phyloP scores from a whole-genome alignment of 805 yeast genomes.

The Lachancea sp. region DNA sequence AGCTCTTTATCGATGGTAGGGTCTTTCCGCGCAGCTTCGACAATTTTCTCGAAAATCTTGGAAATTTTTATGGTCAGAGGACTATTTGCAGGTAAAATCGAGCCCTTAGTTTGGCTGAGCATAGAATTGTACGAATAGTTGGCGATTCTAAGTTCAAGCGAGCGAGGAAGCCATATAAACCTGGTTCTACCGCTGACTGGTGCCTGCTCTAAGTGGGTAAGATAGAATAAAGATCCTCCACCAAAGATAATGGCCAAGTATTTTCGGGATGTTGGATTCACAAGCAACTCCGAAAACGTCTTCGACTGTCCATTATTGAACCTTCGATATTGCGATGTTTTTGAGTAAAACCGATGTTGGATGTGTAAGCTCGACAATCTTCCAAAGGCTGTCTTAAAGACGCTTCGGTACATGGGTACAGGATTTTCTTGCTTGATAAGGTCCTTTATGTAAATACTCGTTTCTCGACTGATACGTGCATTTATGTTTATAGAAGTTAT shows the following conservation, averaged over 20 bases:
- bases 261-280: slow-evolving; percentile 30
- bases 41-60: slow-evolving; percentile 57
- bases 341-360: neutral
- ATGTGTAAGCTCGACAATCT: neutral
- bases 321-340: slow-evolving; percentile 14
- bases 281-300: slow-evolving; percentile 12
- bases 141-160: slow-evolving; percentile 59
- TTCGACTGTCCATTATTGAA: slow-evolving; percentile 17
- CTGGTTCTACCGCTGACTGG: slow-evolving; percentile 73
- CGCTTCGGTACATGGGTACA: neutral
- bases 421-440: neutral
- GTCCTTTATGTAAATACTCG: too few species aligned
- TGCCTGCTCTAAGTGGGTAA: slow-evolving; percentile 63
- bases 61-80: slow-evolving; percentile 53
- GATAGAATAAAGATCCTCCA: slow-evolving; percentile 35
- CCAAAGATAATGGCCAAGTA: slow-evolving; percentile 33
- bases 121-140: slow-evolving; percentile 57
- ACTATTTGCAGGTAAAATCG: slow-evolving; percentile 55
- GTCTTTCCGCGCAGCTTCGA: slow-evolving; percentile 48
- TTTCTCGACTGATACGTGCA: too few species aligned
- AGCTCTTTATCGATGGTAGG: slow-evolving; percentile 31
- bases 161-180: slow-evolving; percentile 63
- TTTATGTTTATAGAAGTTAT: too few species aligned
- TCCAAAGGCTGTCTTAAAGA: neutral
- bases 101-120: slow-evolving; percentile 44